phyloP scores from a whole-genome alignment of 192 early-diverging fungal species.

The Radiomyces spectabilis region DNA sequence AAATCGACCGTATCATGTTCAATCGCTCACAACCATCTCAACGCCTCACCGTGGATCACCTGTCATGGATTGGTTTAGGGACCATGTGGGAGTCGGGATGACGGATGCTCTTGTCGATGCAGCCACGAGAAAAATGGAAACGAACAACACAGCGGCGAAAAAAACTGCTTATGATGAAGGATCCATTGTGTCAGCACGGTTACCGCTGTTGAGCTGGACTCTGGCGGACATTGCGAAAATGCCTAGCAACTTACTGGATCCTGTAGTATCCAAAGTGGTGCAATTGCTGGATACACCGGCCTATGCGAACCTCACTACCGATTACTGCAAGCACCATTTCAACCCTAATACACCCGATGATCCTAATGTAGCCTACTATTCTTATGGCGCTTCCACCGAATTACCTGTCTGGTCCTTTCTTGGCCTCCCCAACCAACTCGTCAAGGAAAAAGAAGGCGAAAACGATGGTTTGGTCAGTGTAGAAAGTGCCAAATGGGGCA shows the following conservation, averaged over 20 bases:
- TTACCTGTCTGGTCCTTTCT: constrained; percentile 60
- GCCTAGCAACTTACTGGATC: constrained; percentile 6
- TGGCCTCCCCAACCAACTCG: constrained; percentile 70
- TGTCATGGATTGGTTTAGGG: constrained; percentile 93
- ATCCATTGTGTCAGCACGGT: constrained; percentile 24
- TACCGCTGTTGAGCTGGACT: not conserved
- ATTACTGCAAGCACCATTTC: constrained; percentile 79
- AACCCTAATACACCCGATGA: constrained; percentile 82
- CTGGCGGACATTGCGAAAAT: constrained; percentile 8
- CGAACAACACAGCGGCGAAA: constrained; percentile 2
- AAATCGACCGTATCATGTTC: constrained; percentile 58
- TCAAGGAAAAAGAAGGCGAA: constrained; percentile 70
- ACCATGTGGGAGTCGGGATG: constrained; percentile 75
- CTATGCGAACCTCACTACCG: constrained; percentile 84
- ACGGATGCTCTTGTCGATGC: constrained; percentile 25
- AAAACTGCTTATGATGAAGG: constrained; percentile 6
- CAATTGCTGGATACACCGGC: constrained; percentile 83
- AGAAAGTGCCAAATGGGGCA: constrained; percentile 81
- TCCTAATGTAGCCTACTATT: constrained; percentile 69
- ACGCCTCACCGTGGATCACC: constrained; percentile 91
- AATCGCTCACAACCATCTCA: constrained; percentile 83
- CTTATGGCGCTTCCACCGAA: constrained; percentile 69
- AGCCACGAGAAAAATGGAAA: not conserved
- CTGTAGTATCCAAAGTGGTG: constrained; percentile 35
- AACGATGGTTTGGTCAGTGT: constrained; percentile 92